Evolutionary conservation across 805 yeast genomes (phyloP).

Genomic region (Saturnispora sanitii): DNA sequence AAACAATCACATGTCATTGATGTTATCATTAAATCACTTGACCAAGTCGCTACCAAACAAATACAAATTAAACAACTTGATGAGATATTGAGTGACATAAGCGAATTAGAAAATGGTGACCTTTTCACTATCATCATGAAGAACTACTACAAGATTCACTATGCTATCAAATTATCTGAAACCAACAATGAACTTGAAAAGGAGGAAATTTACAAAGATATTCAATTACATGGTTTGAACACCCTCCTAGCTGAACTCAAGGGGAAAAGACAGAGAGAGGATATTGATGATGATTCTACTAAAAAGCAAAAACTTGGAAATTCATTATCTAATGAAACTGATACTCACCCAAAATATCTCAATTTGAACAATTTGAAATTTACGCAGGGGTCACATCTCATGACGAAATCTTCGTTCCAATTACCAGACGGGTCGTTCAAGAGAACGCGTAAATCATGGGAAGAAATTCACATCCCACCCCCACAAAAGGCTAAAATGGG

Average conservation of each 20-base stretch:
- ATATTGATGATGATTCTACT: background rate
- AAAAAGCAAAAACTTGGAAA: conserved; percentile 11
- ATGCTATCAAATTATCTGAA: conserved; percentile 21
- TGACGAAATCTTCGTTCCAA: conserved; percentile 55
- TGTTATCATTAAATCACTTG: conserved; percentile 32
- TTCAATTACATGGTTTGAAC: conserved; percentile 34
- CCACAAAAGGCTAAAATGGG: conserved; percentile 38
- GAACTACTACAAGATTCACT: conserved; percentile 29
- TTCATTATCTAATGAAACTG: background rate
- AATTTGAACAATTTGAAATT: conserved; percentile 56
- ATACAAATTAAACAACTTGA: conserved; percentile 38
- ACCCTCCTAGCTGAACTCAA: conserved; percentile 35
- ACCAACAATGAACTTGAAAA: conserved; percentile 24
- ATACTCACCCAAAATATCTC: conserved; percentile 40
- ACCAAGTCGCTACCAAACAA: conserved; percentile 21
- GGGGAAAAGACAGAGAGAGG: conserved; percentile 12
- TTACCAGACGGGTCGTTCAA: conserved; percentile 82
- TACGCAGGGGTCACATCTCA: conserved; percentile 62
- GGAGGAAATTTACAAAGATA: conserved; percentile 31
- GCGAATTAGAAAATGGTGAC: conserved; percentile 42
- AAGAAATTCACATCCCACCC: conserved; percentile 87
- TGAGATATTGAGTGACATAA: conserved; percentile 39
- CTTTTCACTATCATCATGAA: conserved; percentile 39
- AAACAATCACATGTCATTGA: conserved; percentile 29
- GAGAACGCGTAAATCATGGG: conserved; percentile 62